Evolutionary conservation across 768 basidiomycete genomes (phyloP), one percentile per base, ranked within the genome.

Genomic region (Tulasnella sp.): DNA sequence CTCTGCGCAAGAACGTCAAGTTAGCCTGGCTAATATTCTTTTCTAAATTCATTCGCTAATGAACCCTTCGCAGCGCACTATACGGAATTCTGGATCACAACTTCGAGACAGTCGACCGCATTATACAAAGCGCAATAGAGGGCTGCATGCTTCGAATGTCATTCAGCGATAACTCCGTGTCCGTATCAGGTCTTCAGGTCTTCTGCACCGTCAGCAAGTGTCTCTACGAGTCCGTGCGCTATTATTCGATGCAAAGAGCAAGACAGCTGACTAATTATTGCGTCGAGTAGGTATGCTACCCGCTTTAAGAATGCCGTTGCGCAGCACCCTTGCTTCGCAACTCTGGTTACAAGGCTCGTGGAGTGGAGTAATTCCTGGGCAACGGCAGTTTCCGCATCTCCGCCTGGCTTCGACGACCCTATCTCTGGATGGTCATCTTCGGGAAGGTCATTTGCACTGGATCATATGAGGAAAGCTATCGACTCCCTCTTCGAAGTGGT

Each of bases 231-330:
- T 90, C 78, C 7, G 86, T 81, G 2, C 0, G 5, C 14, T 36
- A 14, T 69, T 38, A 19, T 77, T 67, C 3, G 7, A 7, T 7
- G 8, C 25, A 8, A 38, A 29, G 15, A 34, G 38, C 9, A 7
- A 7, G 5, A 5, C 22, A 12, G 39, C 8, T 68, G 67, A 11
- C 25, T 29, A 5, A 14, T 42, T 5, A 12, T 17, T 37, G 29
- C 31, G 15, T 42, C 22, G 22, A 17, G 38, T 72, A 91, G 90
- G 78, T 88, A 84, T 71, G 79, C 90, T 9, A 84, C 84, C 5
- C 88, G 89, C 3, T 91, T 90, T 82, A 89, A 89, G 81, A 86
- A 88, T 69, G 86, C 86, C 0, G 81, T 87, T 15, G 82, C 83
- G 1, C 85, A 82, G 31, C 84, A 88, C 76, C 88, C 88, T 0